Conservation (phyloP, 2,329 filamentous ascomycete species). For the Ploettnerulaceae sp. region DNA sequence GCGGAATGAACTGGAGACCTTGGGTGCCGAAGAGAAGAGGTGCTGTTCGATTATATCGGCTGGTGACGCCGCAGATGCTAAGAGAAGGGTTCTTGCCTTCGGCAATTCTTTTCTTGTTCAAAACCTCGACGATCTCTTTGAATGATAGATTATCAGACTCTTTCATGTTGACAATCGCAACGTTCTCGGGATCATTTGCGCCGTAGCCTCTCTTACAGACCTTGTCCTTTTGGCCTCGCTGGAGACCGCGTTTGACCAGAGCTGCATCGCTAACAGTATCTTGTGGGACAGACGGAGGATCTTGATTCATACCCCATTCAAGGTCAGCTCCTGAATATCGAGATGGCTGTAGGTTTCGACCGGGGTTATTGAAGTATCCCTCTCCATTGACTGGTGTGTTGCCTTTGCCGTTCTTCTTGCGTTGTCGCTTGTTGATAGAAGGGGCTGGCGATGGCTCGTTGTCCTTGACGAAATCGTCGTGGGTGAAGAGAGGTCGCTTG, state of each 20-base stretch:
- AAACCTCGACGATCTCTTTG: slow-evolving; percentile 19
- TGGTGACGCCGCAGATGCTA: slow-evolving; percentile 23
- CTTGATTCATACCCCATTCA: slow-evolving; percentile 21
- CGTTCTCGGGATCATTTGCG: slow-evolving; percentile 33
- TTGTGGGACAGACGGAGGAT: slow-evolving; percentile 17
- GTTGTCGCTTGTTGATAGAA: background rate
- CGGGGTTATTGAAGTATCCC: slow-evolving; percentile 3
- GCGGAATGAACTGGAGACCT: slow-evolving; percentile 26
- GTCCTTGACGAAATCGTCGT: background rate
- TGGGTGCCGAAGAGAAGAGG: slow-evolving; percentile 29
- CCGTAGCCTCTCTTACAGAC: slow-evolving; percentile 29
- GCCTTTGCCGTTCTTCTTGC: background rate
- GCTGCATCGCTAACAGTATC: slow-evolving; percentile 22
- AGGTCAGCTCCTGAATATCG: slow-evolving; percentile 22
- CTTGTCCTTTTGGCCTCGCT: slow-evolving; percentile 13
- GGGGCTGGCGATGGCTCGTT: background rate
- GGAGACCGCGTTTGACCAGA: slow-evolving; percentile 26
- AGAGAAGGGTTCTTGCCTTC: slow-evolving; percentile 22
- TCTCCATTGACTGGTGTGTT: background rate
- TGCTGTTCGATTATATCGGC: slow-evolving; percentile 32
- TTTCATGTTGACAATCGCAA: slow-evolving; percentile 30
- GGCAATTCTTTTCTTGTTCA: slow-evolving; percentile 25
- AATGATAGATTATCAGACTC: slow-evolving; percentile 24
- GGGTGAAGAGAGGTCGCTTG: background rate
- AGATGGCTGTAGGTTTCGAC: slow-evolving; percentile 11